A percentile compares a stretch with the other conserved stretches of the same genome.
Evolutionary conservation across 164 flowering plant genomes (phyloP).

Genomic region (Malania oleifera): DNA sequence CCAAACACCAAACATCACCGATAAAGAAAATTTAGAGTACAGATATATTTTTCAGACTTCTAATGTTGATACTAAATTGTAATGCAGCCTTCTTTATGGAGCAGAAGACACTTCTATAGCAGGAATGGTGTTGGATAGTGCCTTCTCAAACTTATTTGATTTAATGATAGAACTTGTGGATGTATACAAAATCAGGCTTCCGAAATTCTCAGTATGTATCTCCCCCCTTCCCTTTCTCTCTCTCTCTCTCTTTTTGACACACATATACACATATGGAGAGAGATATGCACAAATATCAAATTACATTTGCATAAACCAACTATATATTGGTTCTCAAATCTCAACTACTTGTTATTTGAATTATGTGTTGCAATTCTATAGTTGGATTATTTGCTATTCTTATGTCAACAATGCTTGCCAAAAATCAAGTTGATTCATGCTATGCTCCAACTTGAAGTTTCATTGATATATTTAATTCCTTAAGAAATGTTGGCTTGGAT

Average conservation of each 20-base stretch:
- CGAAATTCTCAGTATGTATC: slow-evolving; percentile 74
- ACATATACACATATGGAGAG: no score
- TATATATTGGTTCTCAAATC: not conserved
- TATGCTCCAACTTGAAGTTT: no score
- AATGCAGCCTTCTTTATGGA: slow-evolving; percentile 90
- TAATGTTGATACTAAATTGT: not conserved
- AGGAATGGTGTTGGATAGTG: slow-evolving; percentile 96
- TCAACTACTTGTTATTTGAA: not conserved
- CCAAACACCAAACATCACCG: no score
- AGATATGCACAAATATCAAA: no score
- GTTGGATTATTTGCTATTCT: no score
- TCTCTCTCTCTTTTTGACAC: slow-evolving; percentile 1
- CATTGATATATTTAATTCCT: no score
- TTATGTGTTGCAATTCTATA: not conserved
- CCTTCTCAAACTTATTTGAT: slow-evolving; percentile 86
- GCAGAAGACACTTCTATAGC: slow-evolving; percentile 96
- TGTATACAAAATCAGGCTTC: slow-evolving; percentile 88
- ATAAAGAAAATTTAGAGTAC: no score
- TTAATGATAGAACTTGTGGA: slow-evolving; percentile 97
- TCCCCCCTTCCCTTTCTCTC: slow-evolving; percentile 14
- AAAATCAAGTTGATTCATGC: no score
- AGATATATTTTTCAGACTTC: not conserved
- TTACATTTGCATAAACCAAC: no score
- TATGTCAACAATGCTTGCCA: no score
- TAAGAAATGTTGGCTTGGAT: no score